Evolutionary conservation across 352 stramenopile genomes (phyloP).

Genomic region (Pythium brachiatum): DNA sequence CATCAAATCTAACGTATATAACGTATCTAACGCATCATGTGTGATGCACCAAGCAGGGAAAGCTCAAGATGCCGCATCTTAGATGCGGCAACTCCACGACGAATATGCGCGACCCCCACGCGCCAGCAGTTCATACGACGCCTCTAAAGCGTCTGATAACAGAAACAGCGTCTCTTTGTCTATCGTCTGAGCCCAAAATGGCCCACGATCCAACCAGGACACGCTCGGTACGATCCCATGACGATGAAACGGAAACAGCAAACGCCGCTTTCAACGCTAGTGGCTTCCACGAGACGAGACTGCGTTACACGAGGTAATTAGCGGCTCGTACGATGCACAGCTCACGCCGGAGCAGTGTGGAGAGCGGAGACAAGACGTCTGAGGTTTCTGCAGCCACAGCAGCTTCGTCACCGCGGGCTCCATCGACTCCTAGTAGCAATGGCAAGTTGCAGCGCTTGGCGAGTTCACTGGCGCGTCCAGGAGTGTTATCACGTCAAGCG

Average conservation of each 20-base stretch:
- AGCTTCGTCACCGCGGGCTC: not conserved
- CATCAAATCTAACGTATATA: not conserved
- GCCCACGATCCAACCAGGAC: not conserved
- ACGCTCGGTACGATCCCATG: not conserved
- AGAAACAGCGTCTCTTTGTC: not conserved
- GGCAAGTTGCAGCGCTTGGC: constrained; percentile 13
- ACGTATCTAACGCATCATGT: not conserved
- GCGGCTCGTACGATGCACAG: not conserved
- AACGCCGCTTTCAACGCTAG: not conserved
- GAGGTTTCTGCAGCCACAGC: constrained; percentile 10
- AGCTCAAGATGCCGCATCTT: too few species aligned
- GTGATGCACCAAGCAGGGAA: too few species aligned
- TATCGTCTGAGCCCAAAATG: constrained; percentile 1
- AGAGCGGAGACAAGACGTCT: not conserved
- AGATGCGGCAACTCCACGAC: too few species aligned
- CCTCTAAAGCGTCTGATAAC: not conserved
- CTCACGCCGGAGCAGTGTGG: not conserved
- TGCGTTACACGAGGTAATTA: not conserved
- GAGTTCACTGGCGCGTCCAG: not conserved
- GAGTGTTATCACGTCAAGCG: not conserved
- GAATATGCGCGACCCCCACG: not conserved
- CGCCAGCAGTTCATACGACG: not conserved
- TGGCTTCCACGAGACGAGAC: not conserved
- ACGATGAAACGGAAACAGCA: not conserved
- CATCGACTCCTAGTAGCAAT: not conserved